Percentiles rank a stretch among this genome's conserved stretches.
Evolutionary conservation across 2,329 filamentous ascomycete genomes (phyloP).

Genomic region (Niveomyces coronatus): DNA sequence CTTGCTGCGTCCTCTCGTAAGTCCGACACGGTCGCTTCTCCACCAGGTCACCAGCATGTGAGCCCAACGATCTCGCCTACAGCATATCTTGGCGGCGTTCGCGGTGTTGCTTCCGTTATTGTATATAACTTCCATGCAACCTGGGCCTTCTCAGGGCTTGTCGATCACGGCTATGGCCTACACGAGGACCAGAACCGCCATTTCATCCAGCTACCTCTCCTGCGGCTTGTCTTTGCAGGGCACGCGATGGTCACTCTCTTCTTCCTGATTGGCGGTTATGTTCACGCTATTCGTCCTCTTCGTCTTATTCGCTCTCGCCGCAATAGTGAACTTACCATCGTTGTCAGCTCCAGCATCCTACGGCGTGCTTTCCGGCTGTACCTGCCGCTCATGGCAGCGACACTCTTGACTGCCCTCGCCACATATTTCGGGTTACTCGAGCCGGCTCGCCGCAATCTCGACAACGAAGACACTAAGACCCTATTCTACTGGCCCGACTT

Average conservation of each 20-base stretch:
- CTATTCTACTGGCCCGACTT: conserved; percentile 5
- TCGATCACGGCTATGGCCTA: conserved; percentile 6
- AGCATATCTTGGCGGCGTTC: conserved; percentile 2
- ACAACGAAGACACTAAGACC: background rate
- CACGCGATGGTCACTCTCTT: conserved; percentile 11
- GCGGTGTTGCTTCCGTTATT: conserved; percentile 4
- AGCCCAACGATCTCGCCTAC: background rate
- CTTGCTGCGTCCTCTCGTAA: background rate
- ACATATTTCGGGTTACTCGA: conserved; percentile 2
- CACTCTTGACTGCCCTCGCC: background rate
- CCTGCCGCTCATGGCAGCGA: conserved; percentile 2
- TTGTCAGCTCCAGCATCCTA: conserved; percentile 1
- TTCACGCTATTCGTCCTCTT: conserved; percentile 5
- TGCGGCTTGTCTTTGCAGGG: conserved; percentile 8
- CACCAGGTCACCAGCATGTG: background rate
- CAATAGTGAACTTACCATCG: conserved; percentile 1
- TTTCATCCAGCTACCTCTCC: conserved; percentile 8
- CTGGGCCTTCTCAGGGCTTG: background rate
- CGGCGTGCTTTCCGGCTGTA: conserved; percentile 1
- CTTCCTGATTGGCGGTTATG: conserved; percentile 11
- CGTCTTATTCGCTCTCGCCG: background rate
- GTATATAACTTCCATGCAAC: conserved; percentile 4
- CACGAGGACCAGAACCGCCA: conserved; percentile 2
- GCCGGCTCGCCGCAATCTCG: background rate
- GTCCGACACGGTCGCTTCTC: background rate